Percentiles rank a stretch among this genome's conserved stretches.
These are phyloP conservation scores for Pyrenophora seminiperda DNA, from an alignment of 2,329 filamentous ascomycete species.

Conservation along the genomic window DNA sequence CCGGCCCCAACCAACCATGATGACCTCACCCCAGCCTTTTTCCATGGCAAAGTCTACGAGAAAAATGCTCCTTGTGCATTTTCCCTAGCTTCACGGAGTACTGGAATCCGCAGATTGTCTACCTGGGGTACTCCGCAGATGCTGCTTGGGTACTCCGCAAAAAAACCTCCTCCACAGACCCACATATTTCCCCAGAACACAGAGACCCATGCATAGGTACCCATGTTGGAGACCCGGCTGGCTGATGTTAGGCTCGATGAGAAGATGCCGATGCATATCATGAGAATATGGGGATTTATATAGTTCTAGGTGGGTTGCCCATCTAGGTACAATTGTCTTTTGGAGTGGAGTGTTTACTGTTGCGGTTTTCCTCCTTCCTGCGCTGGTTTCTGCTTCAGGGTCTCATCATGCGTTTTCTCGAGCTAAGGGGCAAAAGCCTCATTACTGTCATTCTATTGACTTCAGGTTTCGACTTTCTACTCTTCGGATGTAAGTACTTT, in stretches of 20 bases:
- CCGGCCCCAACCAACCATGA: constrained; percentile 3
- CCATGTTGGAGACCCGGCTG: background rate
- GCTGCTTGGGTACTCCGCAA: background rate
- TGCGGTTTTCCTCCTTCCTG: background rate
- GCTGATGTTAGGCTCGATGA: constrained; percentile 7
- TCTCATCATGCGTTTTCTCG: constrained; percentile 14
- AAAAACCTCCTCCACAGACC: constrained; percentile 7
- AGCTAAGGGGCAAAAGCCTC: constrained; percentile 22
- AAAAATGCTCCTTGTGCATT: too few species aligned
- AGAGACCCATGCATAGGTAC: background rate
- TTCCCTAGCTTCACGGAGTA: background rate
- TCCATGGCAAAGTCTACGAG: background rate
- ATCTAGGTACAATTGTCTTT: background rate
- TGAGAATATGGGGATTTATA: constrained; percentile 3
- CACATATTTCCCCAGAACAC: constrained; percentile 19
- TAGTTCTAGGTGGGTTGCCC: background rate
- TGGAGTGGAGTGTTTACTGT: background rate
- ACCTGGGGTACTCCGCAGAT: constrained; percentile 9
- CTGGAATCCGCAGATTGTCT: too few species aligned
- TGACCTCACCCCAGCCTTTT: constrained; percentile 5
- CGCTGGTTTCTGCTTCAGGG: background rate
- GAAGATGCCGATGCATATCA: constrained; percentile 13
- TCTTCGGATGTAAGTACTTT: constrained; percentile 20
- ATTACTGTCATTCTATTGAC: constrained; percentile 19
- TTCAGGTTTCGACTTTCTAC: constrained; percentile 22